Evolutionary conservation across 2,329 filamentous ascomycete species (phyloP).

Genomic region (Cyanodermella asteris): DNA sequence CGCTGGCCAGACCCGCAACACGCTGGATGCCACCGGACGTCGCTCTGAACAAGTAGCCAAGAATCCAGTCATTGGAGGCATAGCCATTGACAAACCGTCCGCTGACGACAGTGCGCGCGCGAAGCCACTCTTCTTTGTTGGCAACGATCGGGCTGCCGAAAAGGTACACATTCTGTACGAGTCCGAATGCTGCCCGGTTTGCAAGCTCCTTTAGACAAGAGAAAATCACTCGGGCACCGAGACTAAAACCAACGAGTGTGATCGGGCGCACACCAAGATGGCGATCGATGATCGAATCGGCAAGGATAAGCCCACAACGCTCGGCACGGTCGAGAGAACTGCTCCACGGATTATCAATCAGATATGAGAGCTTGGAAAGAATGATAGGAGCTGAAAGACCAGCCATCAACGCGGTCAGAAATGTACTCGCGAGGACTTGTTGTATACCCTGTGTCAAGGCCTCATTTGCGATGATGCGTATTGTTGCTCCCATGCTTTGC

Average conservation of each 20-base stretch:
- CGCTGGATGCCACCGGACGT: slow-evolving; percentile 81
- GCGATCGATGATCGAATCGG: slow-evolving; percentile 78
- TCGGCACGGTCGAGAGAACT: slow-evolving; percentile 86
- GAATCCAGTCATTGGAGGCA: slow-evolving; percentile 88
- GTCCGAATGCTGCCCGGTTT: slow-evolving; percentile 58
- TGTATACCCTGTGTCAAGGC: slow-evolving; percentile 90
- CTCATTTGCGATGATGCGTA: slow-evolving; percentile 95
- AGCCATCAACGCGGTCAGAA: slow-evolving; percentile 76
- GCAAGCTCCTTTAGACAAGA: slow-evolving; percentile 74
- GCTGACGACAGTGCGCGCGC: slow-evolving; percentile 59
- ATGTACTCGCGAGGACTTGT: slow-evolving; percentile 77
- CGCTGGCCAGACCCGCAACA: slow-evolving; percentile 59
- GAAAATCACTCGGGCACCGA: slow-evolving; percentile 82
- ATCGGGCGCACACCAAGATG: slow-evolving; percentile 81
- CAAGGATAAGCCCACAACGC: slow-evolving; percentile 72
- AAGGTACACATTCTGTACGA: slow-evolving; percentile 87
- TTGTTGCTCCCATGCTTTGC: slow-evolving; percentile 91
- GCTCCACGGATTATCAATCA: slow-evolving; percentile 96
- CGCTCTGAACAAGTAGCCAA: slow-evolving; percentile 80
- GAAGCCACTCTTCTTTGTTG: slow-evolving; percentile 73
- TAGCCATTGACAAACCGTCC: slow-evolving; percentile 93
- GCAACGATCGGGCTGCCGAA: slow-evolving; percentile 85
- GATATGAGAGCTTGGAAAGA: slow-evolving; percentile 77
- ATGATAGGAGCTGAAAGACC: slow-evolving; percentile 82
- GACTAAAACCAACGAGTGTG: slow-evolving; percentile 83